Conservation (phyloP, 2,329 filamentous ascomycete species). For the Pseudohalonectria lignicola region DNA sequence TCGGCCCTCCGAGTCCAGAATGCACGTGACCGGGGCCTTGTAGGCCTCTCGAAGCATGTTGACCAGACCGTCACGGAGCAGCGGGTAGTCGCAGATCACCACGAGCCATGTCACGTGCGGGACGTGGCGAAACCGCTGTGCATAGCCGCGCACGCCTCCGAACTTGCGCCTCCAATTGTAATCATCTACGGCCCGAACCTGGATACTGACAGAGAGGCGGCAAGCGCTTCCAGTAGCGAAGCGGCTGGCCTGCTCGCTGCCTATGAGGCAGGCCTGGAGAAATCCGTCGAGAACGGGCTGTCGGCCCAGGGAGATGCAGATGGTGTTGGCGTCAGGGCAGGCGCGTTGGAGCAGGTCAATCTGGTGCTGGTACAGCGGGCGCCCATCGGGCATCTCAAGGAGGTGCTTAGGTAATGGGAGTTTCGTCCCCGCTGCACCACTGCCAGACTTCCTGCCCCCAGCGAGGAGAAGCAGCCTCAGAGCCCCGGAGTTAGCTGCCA, state of each 20-base stretch:
- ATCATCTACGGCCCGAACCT: too few species aligned
- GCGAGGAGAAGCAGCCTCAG: slow-evolving; percentile 19
- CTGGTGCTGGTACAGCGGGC: slow-evolving; percentile 16
- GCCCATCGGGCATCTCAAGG: slow-evolving; percentile 14
- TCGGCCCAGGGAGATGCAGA: slow-evolving; percentile 15
- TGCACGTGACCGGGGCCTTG: slow-evolving; percentile 19
- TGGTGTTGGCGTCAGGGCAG: slow-evolving; percentile 11
- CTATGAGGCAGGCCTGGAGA: not conserved
- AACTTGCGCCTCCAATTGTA: too few species aligned
- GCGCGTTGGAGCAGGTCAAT: slow-evolving; percentile 12
- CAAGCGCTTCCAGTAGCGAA: not conserved
- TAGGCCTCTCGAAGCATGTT: slow-evolving; percentile 14
- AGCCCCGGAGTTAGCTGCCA: too few species aligned
- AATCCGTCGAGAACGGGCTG: not conserved
- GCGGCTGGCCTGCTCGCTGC: not conserved
- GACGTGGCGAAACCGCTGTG: slow-evolving; percentile 16
- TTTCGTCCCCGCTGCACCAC: too few species aligned
- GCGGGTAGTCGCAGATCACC: slow-evolving; percentile 20
- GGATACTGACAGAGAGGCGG: too few species aligned
- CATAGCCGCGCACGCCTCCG: slow-evolving; percentile 10
- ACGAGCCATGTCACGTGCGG: slow-evolving; percentile 18
- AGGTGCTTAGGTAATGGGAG: slow-evolving; percentile 20
- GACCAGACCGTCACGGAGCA: slow-evolving; percentile 15
- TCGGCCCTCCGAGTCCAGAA: slow-evolving; percentile 15
- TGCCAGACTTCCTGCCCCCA: slow-evolving; percentile 18